phyloP scores from a whole-genome alignment of 2,329 filamentous ascomycete species.

The Microdochium nivale region DNA sequence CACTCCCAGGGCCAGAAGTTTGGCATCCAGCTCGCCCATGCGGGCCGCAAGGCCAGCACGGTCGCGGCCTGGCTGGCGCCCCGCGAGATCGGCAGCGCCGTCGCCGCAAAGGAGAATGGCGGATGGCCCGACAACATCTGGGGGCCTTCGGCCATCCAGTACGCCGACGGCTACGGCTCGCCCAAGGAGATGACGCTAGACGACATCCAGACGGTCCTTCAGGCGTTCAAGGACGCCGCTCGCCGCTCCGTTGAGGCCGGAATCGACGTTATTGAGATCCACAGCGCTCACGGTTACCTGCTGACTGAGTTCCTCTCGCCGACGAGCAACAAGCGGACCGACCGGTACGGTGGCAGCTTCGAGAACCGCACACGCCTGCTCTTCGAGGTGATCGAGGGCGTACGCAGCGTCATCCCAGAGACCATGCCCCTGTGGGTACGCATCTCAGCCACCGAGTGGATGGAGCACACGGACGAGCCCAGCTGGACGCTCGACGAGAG shows the following conservation, averaged over 20 bases:
- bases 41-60: constrained; percentile 60
- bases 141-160: constrained; percentile 45
- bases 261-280: constrained; percentile 36
- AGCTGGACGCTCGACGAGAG: constrained; percentile 65
- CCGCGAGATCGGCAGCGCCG: constrained; percentile 32
- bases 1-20: constrained; percentile 71
- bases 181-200: constrained; percentile 39
- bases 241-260: constrained; percentile 49
- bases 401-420: constrained; percentile 42
- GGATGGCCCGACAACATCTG: constrained; percentile 52
- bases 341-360: constrained; percentile 55
- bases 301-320: constrained; percentile 33
- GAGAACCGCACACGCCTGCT: constrained; percentile 58
- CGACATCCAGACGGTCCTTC: constrained; percentile 43
- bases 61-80: constrained; percentile 57
- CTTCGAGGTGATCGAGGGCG: constrained; percentile 40
- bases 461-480: constrained; percentile 35
- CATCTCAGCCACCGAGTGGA: constrained; percentile 56
- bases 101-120: constrained; percentile 42
- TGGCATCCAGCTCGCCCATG: constrained; percentile 75
- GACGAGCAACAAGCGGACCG: constrained; percentile 32
- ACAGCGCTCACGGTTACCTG: constrained; percentile 41
- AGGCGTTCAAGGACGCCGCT: constrained; percentile 47
- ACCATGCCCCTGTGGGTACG: constrained; percentile 49
- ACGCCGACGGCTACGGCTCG: constrained; percentile 47